phyloP scores from a whole-genome alignment of 2,329 filamentous ascomycete genomes.

The Chrysoporthe puriensis region DNA sequence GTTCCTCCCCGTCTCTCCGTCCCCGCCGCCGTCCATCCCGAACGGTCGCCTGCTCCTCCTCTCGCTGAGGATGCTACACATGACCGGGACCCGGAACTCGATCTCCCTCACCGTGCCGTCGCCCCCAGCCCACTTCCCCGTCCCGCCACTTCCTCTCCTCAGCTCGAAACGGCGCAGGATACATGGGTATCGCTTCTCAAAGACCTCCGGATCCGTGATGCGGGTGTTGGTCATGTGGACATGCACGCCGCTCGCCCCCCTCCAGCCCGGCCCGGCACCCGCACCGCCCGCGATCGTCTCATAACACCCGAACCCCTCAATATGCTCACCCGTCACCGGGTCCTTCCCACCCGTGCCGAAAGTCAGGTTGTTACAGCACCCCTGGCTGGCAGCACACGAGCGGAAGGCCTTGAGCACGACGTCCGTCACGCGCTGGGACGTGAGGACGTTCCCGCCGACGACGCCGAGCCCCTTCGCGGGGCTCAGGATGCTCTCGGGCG shows the following conservation, averaged over 20 bases:
- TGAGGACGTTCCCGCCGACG: conserved; percentile 63
- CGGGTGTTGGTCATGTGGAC: conserved; percentile 44
- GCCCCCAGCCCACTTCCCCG: conserved; percentile 57
- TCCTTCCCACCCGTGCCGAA: conserved; percentile 40
- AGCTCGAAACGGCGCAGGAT: conserved; percentile 40
- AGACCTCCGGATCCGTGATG: conserved; percentile 42
- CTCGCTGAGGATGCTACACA: conserved; percentile 72
- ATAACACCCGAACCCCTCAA: conserved; percentile 41
- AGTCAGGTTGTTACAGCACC: conserved; percentile 39
- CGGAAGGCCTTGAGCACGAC: conserved; percentile 38
- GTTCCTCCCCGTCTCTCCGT: conserved; percentile 70
- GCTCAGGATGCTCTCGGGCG: conserved; percentile 38
- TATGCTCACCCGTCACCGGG: conserved; percentile 33
- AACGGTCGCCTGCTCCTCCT: conserved; percentile 72
- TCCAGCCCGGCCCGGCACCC: conserved; percentile 38
- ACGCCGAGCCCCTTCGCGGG: conserved; percentile 36
- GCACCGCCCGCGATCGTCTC: conserved; percentile 42
- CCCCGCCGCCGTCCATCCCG: conserved; percentile 70
- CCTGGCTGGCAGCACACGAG: conserved; percentile 35
- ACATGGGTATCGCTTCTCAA: conserved; percentile 41
- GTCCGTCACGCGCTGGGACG: conserved; percentile 39
- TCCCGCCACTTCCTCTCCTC: conserved; percentile 32
- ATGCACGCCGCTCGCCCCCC: conserved; percentile 38
- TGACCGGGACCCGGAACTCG: conserved; percentile 70
- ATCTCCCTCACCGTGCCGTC: conserved; percentile 72